Evolutionary conservation across 805 yeast genomes (phyloP).

Genomic region (Candida mattraensis): DNA sequence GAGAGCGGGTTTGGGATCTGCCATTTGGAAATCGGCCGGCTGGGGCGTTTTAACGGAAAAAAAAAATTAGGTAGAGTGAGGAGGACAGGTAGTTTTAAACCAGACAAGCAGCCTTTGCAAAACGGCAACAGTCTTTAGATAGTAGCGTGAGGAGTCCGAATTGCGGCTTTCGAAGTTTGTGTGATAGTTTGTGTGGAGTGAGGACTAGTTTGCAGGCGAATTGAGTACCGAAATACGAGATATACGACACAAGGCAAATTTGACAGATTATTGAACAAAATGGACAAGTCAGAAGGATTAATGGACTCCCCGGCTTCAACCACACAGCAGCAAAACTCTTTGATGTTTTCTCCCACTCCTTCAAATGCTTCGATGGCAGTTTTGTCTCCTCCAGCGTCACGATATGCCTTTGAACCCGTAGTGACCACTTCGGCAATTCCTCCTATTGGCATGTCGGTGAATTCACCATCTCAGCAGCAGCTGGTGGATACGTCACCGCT

Average conservation of each 20-base stretch:
- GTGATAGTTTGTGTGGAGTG: too few species aligned
- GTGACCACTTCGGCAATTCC: slow-evolving; percentile 25
- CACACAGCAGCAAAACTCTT: slow-evolving; percentile 15
- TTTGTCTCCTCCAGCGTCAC: slow-evolving; percentile 42
- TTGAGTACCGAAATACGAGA: too few species aligned
- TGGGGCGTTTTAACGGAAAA: too few species aligned
- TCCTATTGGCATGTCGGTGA: slow-evolving; percentile 21
- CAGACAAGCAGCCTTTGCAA: too few species aligned
- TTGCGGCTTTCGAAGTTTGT: too few species aligned
- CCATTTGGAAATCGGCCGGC: too few species aligned
- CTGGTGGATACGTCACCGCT: slow-evolving; percentile 20
- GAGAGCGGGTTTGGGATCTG: too few species aligned
- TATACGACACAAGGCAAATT: neutral
- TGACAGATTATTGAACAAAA: neutral
- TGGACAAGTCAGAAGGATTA: slow-evolving; percentile 17
- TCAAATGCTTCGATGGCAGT: slow-evolving; percentile 36
- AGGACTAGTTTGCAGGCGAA: too few species aligned
- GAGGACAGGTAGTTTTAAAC: too few species aligned
- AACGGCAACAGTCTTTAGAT: too few species aligned
- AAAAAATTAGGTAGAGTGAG: too few species aligned
- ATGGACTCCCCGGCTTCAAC: slow-evolving; percentile 16
- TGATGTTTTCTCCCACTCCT: slow-evolving; percentile 24
- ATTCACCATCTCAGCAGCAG: slow-evolving; percentile 18
- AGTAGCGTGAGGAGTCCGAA: too few species aligned
- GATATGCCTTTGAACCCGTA: slow-evolving; percentile 35